A percentile compares a stretch with the other conserved stretches of the same genome.
phyloP scores from a whole-genome alignment of 2,329 filamentous ascomycete genomes.

The Phaeosphaeria sp. region DNA sequence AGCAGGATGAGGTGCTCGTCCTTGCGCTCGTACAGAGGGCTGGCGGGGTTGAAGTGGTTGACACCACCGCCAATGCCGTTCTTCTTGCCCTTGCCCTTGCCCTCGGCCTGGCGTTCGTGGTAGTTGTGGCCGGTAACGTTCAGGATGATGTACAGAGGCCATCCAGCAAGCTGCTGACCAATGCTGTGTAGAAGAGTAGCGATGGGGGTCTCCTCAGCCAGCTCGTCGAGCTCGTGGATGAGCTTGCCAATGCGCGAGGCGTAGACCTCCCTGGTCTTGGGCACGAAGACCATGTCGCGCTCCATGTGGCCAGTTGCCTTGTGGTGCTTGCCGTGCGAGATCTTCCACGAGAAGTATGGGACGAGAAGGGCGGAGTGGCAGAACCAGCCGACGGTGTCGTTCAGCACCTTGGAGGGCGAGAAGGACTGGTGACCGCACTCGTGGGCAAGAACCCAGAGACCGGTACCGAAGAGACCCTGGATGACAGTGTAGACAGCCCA shows the following conservation, averaged over 20 bases:
- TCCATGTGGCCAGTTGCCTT: slow-evolving; percentile 97
- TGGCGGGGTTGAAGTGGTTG: slow-evolving; percentile 92
- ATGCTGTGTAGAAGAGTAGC: slow-evolving; percentile 77
- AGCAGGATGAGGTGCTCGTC: slow-evolving; percentile 86
- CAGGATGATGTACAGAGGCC: slow-evolving; percentile 87
- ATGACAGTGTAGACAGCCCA: slow-evolving; percentile 77
- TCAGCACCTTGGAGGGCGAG: slow-evolving; percentile 87
- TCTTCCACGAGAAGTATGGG: slow-evolving; percentile 99
- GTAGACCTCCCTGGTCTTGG: slow-evolving; percentile 84
- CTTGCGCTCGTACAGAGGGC: slow-evolving; percentile 89
- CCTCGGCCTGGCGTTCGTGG: slow-evolving; percentile 90
- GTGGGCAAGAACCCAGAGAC: slow-evolving; percentile 94
- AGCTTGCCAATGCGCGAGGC: slow-evolving; percentile 76
- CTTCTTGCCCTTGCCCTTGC: slow-evolving; percentile 88
- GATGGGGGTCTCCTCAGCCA: slow-evolving; percentile 94
- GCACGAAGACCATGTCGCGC: slow-evolving; percentile 99
- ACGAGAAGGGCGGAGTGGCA: slow-evolving; percentile 88
- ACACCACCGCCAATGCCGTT: slow-evolving; percentile 84
- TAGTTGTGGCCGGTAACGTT: slow-evolving; percentile 97
- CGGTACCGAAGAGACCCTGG: slow-evolving; percentile 92
- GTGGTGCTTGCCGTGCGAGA: slow-evolving; percentile 99
- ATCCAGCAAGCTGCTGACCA: slow-evolving; percentile 87
- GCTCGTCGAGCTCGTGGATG: slow-evolving; percentile 82
- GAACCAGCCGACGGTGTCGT: slow-evolving; percentile 92
- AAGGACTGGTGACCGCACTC: slow-evolving; percentile 98